Conservation (phyloP, 306 rosid species). For the Oxytropis ochrocephala region DNA sequence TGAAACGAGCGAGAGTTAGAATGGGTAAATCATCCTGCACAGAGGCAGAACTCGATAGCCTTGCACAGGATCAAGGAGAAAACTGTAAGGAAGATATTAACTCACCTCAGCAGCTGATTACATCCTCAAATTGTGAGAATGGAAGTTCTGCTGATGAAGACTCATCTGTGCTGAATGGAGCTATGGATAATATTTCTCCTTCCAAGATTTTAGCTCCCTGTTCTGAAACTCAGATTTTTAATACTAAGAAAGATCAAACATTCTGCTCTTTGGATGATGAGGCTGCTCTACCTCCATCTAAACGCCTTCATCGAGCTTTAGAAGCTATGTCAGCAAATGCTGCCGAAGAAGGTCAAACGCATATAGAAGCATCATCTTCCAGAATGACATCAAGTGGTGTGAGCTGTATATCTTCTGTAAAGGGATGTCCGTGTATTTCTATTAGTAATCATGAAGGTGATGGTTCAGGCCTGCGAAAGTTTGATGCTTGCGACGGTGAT, state of each 20-base stretch:
- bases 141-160: slow-evolving; percentile 38
- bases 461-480: slow-evolving; percentile 20
- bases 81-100: slow-evolving; percentile 39
- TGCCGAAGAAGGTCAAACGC: slow-evolving; percentile 59
- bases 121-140: slow-evolving; percentile 40
- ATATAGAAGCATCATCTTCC: slow-evolving; percentile 33
- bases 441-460: slow-evolving; percentile 27
- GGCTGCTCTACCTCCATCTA: slow-evolving; percentile 92
- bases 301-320: slow-evolving; percentile 93
- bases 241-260: slow-evolving; percentile 56
- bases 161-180: slow-evolving; percentile 31
- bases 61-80: slow-evolving; percentile 33
- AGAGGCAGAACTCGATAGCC: slow-evolving; percentile 45
- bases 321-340: slow-evolving; percentile 99
- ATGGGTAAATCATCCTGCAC: slow-evolving; percentile 66
- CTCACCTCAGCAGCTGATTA: slow-evolving; percentile 23
- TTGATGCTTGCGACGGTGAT: slow-evolving; percentile 25
- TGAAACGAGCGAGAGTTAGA: slow-evolving; percentile 91
- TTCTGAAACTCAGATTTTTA: slow-evolving; percentile 36
- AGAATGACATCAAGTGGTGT: slow-evolving; percentile 27
- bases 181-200: slow-evolving; percentile 39
- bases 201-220: slow-evolving; percentile 33
- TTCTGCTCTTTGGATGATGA: slow-evolving; percentile 63
- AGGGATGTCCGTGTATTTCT: slow-evolving; percentile 20
- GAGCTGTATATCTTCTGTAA: slow-evolving; percentile 27